Percentiles rank a stretch among this genome's conserved stretches.
Conservation (phyloP, 495 filamentous ascomycete genomes). For the Podospora anserina region DNA sequence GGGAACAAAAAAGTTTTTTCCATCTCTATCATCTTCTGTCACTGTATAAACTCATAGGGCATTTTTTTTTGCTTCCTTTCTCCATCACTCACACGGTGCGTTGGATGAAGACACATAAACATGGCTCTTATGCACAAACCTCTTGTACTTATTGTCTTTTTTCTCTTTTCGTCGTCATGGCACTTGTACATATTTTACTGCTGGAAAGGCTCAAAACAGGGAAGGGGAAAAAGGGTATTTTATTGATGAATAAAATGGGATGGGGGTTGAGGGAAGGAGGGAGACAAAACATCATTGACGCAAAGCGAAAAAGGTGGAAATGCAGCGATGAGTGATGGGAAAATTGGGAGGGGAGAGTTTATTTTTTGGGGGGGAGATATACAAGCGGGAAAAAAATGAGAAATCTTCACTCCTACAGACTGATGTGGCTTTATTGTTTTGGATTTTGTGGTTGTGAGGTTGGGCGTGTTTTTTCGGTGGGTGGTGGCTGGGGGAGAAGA, state of each 20-base stretch:
- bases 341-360: neutral
- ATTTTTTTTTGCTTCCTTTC: neutral
- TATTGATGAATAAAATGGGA: neutral
- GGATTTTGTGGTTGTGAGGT: neutral
- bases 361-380: neutral
- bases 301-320: neutral
- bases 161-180: conserved; percentile 1
- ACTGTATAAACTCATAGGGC: neutral
- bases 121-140: neutral
- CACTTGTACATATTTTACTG: neutral
- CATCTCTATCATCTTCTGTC: neutral
- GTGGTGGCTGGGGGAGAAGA: neutral
- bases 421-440: neutral
- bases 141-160: neutral
- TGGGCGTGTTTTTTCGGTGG: neutral
- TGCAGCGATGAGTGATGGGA: neutral
- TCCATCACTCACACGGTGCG: neutral
- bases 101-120: conserved; percentile 2
- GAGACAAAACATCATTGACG: neutral
- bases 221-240: neutral
- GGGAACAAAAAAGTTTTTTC: neutral
- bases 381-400: neutral
- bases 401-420: neutral
- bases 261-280: neutral
- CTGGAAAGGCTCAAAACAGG: neutral